A percentile compares a stretch with the other conserved stretches of the same genome.
Conservation (phyloP, 495 filamentous ascomycete genomes). For the Hypoxylon fuscum region DNA sequence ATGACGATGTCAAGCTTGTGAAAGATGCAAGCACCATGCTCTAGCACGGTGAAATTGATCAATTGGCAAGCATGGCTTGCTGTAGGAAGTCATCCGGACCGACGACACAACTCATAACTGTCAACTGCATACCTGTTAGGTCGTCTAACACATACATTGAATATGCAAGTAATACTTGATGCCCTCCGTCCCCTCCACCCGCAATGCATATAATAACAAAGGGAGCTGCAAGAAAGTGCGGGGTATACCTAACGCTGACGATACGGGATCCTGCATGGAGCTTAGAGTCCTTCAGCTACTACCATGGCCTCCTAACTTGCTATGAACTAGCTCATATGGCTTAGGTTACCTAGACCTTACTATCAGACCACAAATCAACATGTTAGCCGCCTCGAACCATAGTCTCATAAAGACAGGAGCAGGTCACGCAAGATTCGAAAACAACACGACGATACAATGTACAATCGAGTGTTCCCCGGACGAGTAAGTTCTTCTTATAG, state of each 20-base stretch:
- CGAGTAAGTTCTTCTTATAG: neutral
- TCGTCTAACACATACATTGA: neutral
- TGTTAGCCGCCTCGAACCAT: neutral
- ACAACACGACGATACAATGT: neutral
- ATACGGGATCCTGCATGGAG: neutral
- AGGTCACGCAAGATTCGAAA: neutral
- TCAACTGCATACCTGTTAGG: slow-evolving; percentile 1
- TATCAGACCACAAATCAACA: no score
- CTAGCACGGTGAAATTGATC: slow-evolving; percentile 1
- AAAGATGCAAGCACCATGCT: slow-evolving; percentile 26
- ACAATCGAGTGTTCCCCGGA: no score
- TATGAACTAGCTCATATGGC: slow-evolving; percentile 7
- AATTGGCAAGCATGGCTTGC: slow-evolving; percentile 21
- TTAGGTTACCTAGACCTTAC: neutral
- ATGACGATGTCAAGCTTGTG: slow-evolving; percentile 41
- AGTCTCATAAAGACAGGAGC: neutral
- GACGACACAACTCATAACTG: slow-evolving; percentile 4
- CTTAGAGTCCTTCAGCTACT: neutral
- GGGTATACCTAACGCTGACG: no score
- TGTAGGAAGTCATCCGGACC: slow-evolving; percentile 11
- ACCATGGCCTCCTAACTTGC: slow-evolving; percentile 1
- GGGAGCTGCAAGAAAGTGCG: neutral
- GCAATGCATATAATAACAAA: neutral
- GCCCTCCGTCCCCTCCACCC: neutral
- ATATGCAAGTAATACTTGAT: neutral